phyloP scores from a whole-genome alignment of 345 rosid genomes.

The Lepidium aucheri region DNA sequence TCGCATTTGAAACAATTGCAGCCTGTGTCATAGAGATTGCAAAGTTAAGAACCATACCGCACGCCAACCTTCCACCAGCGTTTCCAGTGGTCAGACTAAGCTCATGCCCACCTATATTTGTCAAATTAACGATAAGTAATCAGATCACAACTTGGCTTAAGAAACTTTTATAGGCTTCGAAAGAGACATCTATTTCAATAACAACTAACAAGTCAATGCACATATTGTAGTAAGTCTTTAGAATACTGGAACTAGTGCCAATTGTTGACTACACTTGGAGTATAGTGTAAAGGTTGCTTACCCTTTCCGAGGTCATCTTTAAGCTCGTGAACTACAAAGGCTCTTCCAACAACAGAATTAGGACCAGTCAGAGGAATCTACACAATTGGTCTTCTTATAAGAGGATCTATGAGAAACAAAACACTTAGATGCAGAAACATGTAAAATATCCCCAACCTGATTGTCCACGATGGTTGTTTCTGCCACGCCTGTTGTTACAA shows the following conservation, averaged over 20 bases:
- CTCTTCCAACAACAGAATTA: conserved; percentile 78
- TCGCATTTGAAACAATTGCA: not conserved
- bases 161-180: not conserved
- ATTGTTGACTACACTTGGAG: not conserved
- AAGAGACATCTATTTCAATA: not conserved
- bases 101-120: conserved; percentile 81
- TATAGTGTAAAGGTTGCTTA: conserved; percentile 12
- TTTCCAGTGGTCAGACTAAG: conserved; percentile 93
- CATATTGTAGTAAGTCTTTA: not conserved
- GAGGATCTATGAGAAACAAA: not conserved
- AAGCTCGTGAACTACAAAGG: conserved; percentile 93
- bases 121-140: conserved; percentile 20
- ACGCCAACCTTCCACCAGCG: conserved; percentile 98
- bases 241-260: not conserved
- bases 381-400: conserved; percentile 9
- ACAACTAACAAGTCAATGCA: not conserved
- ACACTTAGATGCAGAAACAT: not conserved
- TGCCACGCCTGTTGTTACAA: conserved; percentile 59
- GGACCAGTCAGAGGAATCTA: conserved; percentile 84
- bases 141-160: conserved; percentile 4
- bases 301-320: conserved; percentile 98
- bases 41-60: conserved; percentile 46
- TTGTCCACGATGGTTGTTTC: conserved; percentile 79
- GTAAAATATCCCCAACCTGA: conserved; percentile 41
- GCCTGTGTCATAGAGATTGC: not conserved